Evolutionary conservation across 2,329 filamentous ascomycete species (phyloP).

Genomic region (Neonectria sp.): DNA sequence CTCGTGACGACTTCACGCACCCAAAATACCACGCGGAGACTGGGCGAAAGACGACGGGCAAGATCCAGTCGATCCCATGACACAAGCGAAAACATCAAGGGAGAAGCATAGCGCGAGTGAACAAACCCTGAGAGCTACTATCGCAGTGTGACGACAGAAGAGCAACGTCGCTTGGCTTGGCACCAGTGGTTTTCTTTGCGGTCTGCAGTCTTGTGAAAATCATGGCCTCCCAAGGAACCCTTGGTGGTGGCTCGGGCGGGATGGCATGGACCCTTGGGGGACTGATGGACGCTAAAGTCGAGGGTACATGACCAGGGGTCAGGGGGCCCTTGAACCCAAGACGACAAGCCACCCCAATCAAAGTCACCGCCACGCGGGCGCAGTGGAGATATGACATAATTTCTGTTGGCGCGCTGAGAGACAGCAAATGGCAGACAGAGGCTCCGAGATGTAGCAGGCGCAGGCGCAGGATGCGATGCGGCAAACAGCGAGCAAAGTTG

Average conservation of each 20-base stretch:
- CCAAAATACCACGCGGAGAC: constrained; percentile 30
- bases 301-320: constrained; percentile 40
- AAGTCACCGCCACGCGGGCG: constrained; percentile 29
- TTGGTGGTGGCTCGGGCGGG: constrained; percentile 42
- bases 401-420: constrained; percentile 28
- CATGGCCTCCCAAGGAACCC: constrained; percentile 39
- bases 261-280: constrained; percentile 35
- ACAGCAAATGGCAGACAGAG: constrained; percentile 37
- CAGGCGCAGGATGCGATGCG: constrained; percentile 40
- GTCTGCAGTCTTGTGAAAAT: constrained; percentile 40
- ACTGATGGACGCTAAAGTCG: constrained; percentile 15
- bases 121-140: constrained; percentile 16
- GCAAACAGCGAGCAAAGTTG: constrained; percentile 26
- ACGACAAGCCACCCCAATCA: constrained; percentile 52
- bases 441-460: constrained; percentile 40
- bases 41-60: constrained; percentile 17
- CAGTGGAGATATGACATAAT: constrained; percentile 51
- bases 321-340: constrained; percentile 45
- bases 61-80: constrained; percentile 25
- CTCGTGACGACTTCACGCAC: constrained; percentile 33
- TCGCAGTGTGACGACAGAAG: constrained; percentile 34
- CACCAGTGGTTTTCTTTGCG: constrained; percentile 28
- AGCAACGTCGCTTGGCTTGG: constrained; percentile 37
- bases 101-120: constrained; percentile 22
- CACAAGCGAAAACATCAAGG: constrained; percentile 13